Evolutionary conservation across 106 monocot genomes (phyloP).

Genomic region (Narthecium ossifragum): DNA sequence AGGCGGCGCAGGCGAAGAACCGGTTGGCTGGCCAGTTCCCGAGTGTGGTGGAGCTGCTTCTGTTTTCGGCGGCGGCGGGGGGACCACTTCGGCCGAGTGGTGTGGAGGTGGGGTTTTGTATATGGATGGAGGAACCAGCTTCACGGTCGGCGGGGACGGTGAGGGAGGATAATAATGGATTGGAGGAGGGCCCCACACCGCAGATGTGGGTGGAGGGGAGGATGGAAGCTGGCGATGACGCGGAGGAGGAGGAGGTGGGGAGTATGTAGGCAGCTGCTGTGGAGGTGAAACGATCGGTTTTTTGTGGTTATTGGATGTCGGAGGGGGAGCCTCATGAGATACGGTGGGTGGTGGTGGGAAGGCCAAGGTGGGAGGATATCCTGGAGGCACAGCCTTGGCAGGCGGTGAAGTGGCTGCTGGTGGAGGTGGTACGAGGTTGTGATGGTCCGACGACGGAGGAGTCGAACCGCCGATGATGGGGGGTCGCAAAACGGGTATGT

Average conservation of each 20-base stretch:
- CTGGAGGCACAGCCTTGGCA: neutral
- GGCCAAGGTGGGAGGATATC: neutral
- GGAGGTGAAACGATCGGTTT: neutral
- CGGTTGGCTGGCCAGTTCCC: neutral
- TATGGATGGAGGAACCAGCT: neutral
- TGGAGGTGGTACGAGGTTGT: neutral
- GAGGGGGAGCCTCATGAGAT: neutral
- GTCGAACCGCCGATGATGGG: neutral
- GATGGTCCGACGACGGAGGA: no score
- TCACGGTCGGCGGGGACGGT: neutral
- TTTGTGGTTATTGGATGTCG: neutral
- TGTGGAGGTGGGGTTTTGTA: neutral
- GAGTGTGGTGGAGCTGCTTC: neutral
- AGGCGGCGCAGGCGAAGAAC: neutral
- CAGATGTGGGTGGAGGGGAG: neutral
- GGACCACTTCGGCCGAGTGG: neutral
- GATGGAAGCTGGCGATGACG: neutral
- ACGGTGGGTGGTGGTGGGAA: neutral
- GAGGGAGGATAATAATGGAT: slow-evolving; percentile 4
- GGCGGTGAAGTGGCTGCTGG: neutral
- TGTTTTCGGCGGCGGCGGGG: slow-evolving; percentile 7
- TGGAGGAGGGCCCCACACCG: neutral
- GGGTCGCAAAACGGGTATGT: neutral
- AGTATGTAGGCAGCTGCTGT: neutral
- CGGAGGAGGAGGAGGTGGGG: neutral